Evolutionary conservation across 2,329 filamentous ascomycete species (phyloP).

Genomic region (Fusarium heterosporum): DNA sequence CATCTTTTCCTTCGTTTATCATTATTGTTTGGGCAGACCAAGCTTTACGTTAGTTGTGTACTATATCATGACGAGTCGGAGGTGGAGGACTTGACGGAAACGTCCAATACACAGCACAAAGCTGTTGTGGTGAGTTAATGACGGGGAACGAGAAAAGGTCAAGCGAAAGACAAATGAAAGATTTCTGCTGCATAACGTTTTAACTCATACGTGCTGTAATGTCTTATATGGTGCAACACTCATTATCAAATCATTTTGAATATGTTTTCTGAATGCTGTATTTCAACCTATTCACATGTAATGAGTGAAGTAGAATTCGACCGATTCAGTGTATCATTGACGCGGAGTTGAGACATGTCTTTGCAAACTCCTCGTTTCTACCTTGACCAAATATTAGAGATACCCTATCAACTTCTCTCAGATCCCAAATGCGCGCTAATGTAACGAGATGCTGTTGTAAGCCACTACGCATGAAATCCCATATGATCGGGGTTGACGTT

Average conservation of each 20-base stretch:
- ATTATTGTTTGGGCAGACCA: constrained; percentile 20
- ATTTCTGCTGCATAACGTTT: constrained; percentile 5
- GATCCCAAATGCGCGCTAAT: neutral
- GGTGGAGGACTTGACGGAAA: constrained; percentile 12
- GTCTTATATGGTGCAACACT: neutral
- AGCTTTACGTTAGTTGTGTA: constrained; percentile 27
- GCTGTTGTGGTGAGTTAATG: constrained; percentile 32
- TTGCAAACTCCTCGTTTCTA: neutral
- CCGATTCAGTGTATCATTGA: no score
- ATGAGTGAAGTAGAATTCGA: neutral
- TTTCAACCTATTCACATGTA: no score
- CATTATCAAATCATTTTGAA: neutral
- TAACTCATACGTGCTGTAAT: neutral
- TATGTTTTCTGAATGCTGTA: neutral
- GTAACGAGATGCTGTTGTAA: neutral
- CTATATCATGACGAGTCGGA: constrained; percentile 36
- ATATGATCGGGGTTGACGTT: neutral
- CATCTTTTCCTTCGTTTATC: constrained; percentile 18
- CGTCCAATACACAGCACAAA: constrained; percentile 1
- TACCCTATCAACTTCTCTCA: neutral
- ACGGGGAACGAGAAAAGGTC: constrained; percentile 29
- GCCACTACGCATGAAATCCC: neutral
- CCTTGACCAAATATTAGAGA: neutral
- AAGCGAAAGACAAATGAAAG: constrained; percentile 27
- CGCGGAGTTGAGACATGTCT: no score